Base-by-base conservation (phyloP, 805 yeast species). In the Metschnikowia proteae region DNA sequence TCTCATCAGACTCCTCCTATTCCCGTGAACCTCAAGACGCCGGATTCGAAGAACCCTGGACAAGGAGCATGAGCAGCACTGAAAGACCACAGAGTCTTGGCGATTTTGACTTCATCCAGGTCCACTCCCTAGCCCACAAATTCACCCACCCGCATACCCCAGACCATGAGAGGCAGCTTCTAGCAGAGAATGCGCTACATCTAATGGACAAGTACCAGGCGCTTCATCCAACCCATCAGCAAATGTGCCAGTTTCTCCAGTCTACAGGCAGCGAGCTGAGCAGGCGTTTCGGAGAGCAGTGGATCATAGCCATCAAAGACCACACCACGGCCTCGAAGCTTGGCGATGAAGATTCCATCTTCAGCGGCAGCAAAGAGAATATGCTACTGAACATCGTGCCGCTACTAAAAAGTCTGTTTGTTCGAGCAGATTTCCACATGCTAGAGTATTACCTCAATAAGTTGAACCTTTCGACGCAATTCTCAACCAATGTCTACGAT, bases 161-260 rank as follows among this genome's bases (percentile, higher is more conserved):
- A 30, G 27, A 25, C 6, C 26, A 22, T 6, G 34, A 26, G 8
- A 51, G 48, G 13, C 27, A 17, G 22, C 26, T 23, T 8, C 23
- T 43, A 5, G 55, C 59, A 8, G 28, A 41, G 3, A 35, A 42
- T 4, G 53, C 57, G 5, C 45, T 66, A 9, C 40, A 34, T 4
- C 37, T 67, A 11, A 65, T 68, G 67, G 59, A 64, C 22, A 48
- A 55, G 23, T 60, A 60, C 47, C 48, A 55, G 32, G 56, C 58
- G 3, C 45, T 64, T 13, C 62, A 62, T 48, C 65, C 67, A 3
- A 6, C 23, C 11, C 50, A 51, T 36, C 38, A 25, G 25, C 48
- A 46, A 13, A 37, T 45, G 32, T 30, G 41, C 8, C 10, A 8
- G 17, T 11, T 33, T 9, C 34, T 50, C 3, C 29, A 23, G 17